Base-by-base conservation (phyloP, 352 stramenopile species). In the Phytophthora pisi region DNA sequence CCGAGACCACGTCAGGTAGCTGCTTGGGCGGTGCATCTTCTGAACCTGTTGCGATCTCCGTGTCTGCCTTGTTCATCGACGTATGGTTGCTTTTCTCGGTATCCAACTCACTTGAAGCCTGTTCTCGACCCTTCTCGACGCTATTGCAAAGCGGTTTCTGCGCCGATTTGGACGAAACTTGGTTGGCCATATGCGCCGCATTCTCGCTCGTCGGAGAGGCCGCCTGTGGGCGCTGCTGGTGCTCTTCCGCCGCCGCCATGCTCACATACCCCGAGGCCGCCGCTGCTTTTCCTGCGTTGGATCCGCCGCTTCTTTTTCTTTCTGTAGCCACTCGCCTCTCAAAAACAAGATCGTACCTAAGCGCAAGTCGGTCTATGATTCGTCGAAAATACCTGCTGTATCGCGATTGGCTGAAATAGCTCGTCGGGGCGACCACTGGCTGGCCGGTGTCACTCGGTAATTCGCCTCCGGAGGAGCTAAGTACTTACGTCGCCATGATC, bases 401-500 rank as follows among this genome's bases (percentile, higher is more conserved):
- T 61, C 55, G 9, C 3, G 24, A 73, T 73, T 73, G 30, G 66
- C 34, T 45, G 45, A 28, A 24, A 28, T 15, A 2, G 8, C 6
- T 13, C 13, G 9, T 20, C n/a, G 3, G 51, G 10, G 30, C 10
- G 66, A 56, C 40, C 51, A 70, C 50, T 74, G 61, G 55, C 38
- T 54, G 47, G 49, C 49, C 49, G 52, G 51, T 20, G 40, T 47
- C 59, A 69, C 43, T 75, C 68, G 34, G 26, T 64, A 59, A 68
- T 70, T 64, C 47, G 49, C 60, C 45, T 57, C 43, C 36, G 30
- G 51, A 66, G 57, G 31, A 57, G 20, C 55, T 42, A 42, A 40
- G n/a, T 18, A 42, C 31, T 42, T n/a, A 42, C 34, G 34, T 40
- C 34, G 47, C 15, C 54, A 98, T 99, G 98, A 99, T 99, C 75